Evolutionary conservation across 805 yeast species (phyloP).

Genomic region (Barnettozyma sp.): DNA sequence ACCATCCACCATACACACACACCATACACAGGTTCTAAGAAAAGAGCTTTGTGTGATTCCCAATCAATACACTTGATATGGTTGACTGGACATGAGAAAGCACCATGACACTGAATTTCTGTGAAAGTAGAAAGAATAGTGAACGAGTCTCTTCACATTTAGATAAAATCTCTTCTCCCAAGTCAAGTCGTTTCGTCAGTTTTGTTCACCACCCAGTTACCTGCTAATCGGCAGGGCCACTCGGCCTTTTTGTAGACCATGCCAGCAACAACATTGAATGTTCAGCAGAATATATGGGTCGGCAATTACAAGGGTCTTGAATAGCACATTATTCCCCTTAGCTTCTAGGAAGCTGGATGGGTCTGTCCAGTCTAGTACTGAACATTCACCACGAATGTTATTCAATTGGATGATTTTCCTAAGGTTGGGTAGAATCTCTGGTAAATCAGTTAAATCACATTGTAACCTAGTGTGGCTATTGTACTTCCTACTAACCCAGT

Average conservation of each 20-base stretch:
- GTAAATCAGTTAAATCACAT: slow-evolving; percentile 61
- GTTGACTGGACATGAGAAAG: too few relatives aligned
- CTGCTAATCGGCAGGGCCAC: too few relatives aligned
- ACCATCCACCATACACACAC: too few relatives aligned
- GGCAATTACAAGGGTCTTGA: slow-evolving; percentile 61
- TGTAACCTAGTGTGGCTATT: slow-evolving; percentile 44
- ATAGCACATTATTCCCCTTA: slow-evolving; percentile 30
- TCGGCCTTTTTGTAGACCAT: slow-evolving; percentile 49
- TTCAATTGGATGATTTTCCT: slow-evolving; percentile 53
- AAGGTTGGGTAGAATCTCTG: slow-evolving; percentile 69
- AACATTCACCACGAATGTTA: slow-evolving; percentile 32
- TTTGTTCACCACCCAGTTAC: too few relatives aligned
- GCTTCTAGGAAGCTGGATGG: slow-evolving; percentile 37
- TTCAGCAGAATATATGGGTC: slow-evolving; percentile 85
- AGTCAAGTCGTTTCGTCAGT: too few relatives aligned
- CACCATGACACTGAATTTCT: too few relatives aligned
- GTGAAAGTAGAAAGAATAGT: too few relatives aligned
- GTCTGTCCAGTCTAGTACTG: slow-evolving; percentile 71
- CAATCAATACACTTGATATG: too few relatives aligned
- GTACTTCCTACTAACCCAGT: slow-evolving; percentile 87
- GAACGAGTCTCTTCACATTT: too few relatives aligned
- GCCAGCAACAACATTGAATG: slow-evolving; percentile 68
- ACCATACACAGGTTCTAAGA: too few relatives aligned
- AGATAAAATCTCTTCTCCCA: too few relatives aligned
- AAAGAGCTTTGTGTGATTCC: too few relatives aligned